Conservation (phyloP, 73 alveolate species). For the Paramecium sonneborni region DNA sequence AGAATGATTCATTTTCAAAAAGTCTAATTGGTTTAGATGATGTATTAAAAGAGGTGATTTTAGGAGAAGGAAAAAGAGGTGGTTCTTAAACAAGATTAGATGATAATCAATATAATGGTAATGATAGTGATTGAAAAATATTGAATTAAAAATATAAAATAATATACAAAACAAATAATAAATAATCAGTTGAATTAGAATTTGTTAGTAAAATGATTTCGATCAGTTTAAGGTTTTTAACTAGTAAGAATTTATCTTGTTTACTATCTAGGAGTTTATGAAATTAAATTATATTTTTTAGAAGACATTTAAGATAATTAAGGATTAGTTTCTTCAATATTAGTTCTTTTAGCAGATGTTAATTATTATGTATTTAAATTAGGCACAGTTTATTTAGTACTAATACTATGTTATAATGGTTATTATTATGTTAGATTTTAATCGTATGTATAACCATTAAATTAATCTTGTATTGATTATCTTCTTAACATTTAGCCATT, state of each 20-base stretch:
- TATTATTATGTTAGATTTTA: not conserved
- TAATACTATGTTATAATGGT: not conserved
- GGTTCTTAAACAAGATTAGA: not conserved
- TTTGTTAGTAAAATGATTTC: not conserved
- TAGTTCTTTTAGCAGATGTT: constrained; percentile 15
- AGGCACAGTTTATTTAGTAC: not conserved
- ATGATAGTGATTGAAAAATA: not conserved
- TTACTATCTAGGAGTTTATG: not conserved
- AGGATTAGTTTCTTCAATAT: constrained; percentile 17
- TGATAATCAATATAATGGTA: not conserved
- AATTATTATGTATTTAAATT: constrained; percentile 14
- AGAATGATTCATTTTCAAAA: not conserved
- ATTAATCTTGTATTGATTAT: not conserved
- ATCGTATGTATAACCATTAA: constrained; percentile 42
- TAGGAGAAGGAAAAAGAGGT: not conserved
- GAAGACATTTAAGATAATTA: not conserved
- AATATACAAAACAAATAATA: not conserved
- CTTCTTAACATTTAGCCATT: constrained; percentile 23
- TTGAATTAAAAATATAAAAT: not conserved
- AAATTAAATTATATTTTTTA: not conserved
- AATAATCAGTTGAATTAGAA: not conserved
- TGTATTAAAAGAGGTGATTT: not conserved
- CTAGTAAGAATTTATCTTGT: not conserved
- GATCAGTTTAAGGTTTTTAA: not conserved
- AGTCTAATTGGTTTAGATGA: not conserved